phyloP scores from a whole-genome alignment of 306 rosid species.

The Sechiopsis laciniata region DNA sequence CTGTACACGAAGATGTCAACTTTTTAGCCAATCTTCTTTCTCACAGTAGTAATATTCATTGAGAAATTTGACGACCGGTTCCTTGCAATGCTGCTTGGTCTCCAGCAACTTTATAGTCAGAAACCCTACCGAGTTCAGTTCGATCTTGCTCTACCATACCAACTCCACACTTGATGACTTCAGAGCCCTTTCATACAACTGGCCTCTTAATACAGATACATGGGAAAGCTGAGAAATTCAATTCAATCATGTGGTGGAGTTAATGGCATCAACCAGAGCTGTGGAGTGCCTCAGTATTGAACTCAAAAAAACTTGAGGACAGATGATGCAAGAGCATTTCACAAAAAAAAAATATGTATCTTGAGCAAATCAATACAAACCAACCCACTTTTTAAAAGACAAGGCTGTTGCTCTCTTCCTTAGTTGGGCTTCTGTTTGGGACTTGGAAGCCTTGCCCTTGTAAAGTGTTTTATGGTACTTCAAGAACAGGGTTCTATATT shows the following conservation, averaged over 20 bases:
- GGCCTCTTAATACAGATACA: too few relatives aligned
- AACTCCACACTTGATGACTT: too few relatives aligned
- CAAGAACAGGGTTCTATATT: slow-evolving; percentile 69
- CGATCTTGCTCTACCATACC: too few relatives aligned
- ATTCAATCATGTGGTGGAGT: slow-evolving; percentile 3
- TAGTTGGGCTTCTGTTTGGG: slow-evolving; percentile 67
- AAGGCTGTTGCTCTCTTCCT: slow-evolving; percentile 69
- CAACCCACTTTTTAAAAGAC: slow-evolving; percentile 75
- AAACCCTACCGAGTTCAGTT: too few relatives aligned
- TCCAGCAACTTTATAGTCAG: too few relatives aligned
- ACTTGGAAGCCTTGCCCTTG: slow-evolving; percentile 76
- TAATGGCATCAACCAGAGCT: background rate
- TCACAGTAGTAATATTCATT: too few relatives aligned
- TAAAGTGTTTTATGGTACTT: slow-evolving; percentile 82
- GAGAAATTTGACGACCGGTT: too few relatives aligned
- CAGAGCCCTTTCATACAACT: too few relatives aligned
- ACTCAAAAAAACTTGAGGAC: background rate
- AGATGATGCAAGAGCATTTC: background rate
- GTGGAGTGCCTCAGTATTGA: background rate
- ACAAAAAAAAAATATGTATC: background rate
- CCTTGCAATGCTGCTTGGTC: too few relatives aligned
- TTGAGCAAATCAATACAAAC: slow-evolving; percentile 39
- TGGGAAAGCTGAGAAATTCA: background rate
- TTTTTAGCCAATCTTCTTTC: too few relatives aligned
- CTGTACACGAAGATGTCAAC: too few relatives aligned